A percentile compares a stretch with the other conserved stretches of the same genome.
Conservation (phyloP, 345 rosid species). For the Odontarrhena argentea region DNA sequence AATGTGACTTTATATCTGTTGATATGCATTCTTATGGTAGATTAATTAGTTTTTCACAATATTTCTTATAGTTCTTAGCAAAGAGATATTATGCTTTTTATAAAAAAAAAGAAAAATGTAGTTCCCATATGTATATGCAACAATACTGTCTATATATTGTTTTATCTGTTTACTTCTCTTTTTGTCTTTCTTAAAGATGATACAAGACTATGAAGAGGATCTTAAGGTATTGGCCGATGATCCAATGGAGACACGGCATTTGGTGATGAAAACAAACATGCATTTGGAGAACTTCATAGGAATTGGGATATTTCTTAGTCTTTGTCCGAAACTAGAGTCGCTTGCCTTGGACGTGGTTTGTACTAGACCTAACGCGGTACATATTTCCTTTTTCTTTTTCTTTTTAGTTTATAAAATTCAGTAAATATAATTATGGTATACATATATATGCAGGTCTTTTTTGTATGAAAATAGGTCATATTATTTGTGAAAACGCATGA, state of each 20-base stretch:
- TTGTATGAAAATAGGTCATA: neutral
- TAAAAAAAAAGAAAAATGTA: too few relatives aligned
- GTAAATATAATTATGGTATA: neutral
- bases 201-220: conserved; percentile 36
- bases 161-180: neutral
- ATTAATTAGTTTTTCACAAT: neutral
- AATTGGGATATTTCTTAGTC: conserved; percentile 46
- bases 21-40: neutral
- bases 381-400: conserved; percentile 3
- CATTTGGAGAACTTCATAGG: conserved; percentile 45
- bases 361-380: conserved; percentile 36
- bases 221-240: conserved; percentile 23
- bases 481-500: neutral
- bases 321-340: conserved; percentile 41
- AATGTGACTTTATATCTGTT: neutral
- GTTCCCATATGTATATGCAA: too few relatives aligned
- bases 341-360: conserved; percentile 45
- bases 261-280: conserved; percentile 47
- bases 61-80: too few relatives aligned
- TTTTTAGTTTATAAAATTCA: neutral
- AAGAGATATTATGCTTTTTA: too few relatives aligned
- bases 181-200: conserved; percentile 28
- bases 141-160: neutral
- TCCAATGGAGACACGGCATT: conserved; percentile 40
- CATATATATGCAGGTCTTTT: neutral